Evolutionary conservation across 768 basidiomycete genomes (phyloP).

Genomic region (Kwoniella mangroviensis): DNA sequence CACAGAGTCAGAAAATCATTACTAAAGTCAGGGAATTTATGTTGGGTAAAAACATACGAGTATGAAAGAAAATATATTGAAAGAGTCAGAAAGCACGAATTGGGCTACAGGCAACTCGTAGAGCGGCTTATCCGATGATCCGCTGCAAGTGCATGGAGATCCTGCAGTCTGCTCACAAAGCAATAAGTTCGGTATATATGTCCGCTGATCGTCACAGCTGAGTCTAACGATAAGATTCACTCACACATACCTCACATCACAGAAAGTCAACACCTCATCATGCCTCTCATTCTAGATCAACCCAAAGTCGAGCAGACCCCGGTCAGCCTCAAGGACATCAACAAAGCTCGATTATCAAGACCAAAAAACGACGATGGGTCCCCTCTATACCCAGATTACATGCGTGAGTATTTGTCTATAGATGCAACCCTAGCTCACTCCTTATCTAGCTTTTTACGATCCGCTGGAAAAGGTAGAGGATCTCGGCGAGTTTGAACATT

Average conservation of each 20-base stretch:
- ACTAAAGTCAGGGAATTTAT: no score
- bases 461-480: not conserved
- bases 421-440: not conserved
- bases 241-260: not conserved
- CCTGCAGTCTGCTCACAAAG: no score
- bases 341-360: not conserved
- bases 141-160: no score
- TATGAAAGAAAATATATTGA: no score
- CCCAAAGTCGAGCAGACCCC: not conserved
- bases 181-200: no score
- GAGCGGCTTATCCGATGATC: not conserved
- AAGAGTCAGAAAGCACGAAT: no score
- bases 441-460: not conserved
- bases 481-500: slow-evolving; percentile 9
- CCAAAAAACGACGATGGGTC: not conserved
- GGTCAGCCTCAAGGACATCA: not conserved
- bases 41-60: no score
- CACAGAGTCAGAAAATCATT: no score
- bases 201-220: no score
- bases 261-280: not conserved
- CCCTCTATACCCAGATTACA: not conserved
- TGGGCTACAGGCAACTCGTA: no score
- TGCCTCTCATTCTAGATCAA: not conserved
- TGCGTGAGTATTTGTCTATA: not conserved
- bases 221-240: not conserved